These are phyloP conservation scores for Wallacemonas sp. DNA, from an alignment of 208 protist genomes.

Conservation along the genomic window DNA sequence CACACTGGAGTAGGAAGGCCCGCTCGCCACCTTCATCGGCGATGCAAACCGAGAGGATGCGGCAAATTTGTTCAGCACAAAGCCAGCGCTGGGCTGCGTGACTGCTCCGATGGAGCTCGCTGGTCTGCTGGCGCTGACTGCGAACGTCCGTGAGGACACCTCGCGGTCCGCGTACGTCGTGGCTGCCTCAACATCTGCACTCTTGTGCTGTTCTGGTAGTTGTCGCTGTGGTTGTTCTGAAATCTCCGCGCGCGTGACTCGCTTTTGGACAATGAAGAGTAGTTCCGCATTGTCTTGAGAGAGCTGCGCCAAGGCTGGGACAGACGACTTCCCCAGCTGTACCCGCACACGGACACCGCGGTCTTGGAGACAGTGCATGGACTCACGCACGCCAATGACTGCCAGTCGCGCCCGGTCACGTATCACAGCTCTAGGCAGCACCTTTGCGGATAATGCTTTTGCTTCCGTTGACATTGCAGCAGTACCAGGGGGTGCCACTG, in stretches of 20 bases:
- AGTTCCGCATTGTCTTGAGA: slow-evolving; percentile 44
- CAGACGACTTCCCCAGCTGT: slow-evolving; percentile 18
- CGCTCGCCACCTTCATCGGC: no score
- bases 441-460: no score
- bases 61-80: slow-evolving; percentile 8
- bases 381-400: not conserved
- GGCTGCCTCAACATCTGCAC: not conserved
- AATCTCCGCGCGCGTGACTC: no score
- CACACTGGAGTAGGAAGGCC: no score
- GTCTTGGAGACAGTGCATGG: slow-evolving; percentile 20
- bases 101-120: not conserved
- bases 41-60: not conserved
- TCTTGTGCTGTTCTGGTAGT: no score
- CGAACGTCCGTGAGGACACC: not conserved
- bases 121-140: not conserved
- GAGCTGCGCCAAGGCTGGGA: slow-evolving; percentile 36
- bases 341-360: slow-evolving; percentile 31
- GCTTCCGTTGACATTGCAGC: no score
- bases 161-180: not conserved
- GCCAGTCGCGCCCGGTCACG: not conserved
- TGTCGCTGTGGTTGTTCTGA: not conserved
- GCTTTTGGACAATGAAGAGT: slow-evolving; percentile 35
- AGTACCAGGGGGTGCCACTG: no score
- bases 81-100: not conserved
- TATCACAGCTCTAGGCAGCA: not conserved